Evolutionary conservation across 208 protist species (phyloP), one percentile per base, ranked within the genome.

Genomic region (Leishmania turanica): DNA sequence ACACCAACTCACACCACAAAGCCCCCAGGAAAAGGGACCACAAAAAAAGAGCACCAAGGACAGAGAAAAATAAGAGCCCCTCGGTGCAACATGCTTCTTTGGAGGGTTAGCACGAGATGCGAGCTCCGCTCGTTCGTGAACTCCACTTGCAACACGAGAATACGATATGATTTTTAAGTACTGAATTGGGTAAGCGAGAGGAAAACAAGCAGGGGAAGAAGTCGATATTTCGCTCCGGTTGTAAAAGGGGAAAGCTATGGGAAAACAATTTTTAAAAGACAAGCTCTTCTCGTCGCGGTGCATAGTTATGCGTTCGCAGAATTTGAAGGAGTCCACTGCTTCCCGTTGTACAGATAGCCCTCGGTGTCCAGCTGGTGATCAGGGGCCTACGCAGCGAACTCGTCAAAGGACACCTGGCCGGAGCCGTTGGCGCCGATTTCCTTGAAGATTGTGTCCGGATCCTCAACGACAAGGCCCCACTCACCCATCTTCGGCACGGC

Each of bases 401-500:
- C 93, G 81, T 96, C 89, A 71, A 97, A 96, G 40, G 92, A 88
- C 64, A 97, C 90, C 78, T 88, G 75, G 53, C 93, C 93, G 51
- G 90, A 88, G 74, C 77, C 79, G 87, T 96, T 93, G 60, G 65
- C 82, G 77, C 96, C 93, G 68, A 96, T 92, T 75, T 88, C 69
- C 76, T 92, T 89, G 89, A 96, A 97, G 31, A 86, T 83, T n/a
- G 77, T 78, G n/a, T 85, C 87, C 9, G 92, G 77, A 68, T 96
- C 87, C 1, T 68, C 66, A n/a, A 94, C 91, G 64, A 85, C 80
- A 34, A 90, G 69, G 56, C 92, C 92, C 93, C 92, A 96, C 72
- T 85, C 73, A 51, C 70, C 74, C 17, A 97, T 79, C 83, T 89
- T 91, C 8, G 91, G 87, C 6, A 85, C 81, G 27, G 91, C 92